Base-by-base conservation (phyloP, 1,139 yeast genomes). In the Meyerozyma elateridarum region DNA sequence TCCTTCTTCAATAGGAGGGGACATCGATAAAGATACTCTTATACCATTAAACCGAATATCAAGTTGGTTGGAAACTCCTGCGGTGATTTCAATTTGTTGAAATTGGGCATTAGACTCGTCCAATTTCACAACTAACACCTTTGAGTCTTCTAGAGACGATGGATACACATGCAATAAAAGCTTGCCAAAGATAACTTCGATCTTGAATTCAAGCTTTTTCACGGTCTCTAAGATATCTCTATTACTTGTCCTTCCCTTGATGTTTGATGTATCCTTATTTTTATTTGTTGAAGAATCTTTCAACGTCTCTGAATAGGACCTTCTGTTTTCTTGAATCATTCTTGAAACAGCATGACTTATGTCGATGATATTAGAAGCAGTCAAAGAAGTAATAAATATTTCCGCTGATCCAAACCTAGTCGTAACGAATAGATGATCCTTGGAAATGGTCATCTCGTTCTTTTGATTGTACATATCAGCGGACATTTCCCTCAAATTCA, bases 291-390 rank as follows among this genome's bases (percentile, higher is more conserved):
- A 50, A 1, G 84, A 74, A 39, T 79, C 87, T 20, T 70, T 61
- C 35, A 81, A 61, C 3, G 85, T 85, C 41, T 87, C 95, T 35
- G 70, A 73, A 48, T 88, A 87, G 0, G 93, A 81, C 4, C 75
- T 66, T 41, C 69, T 70, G 42, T 77, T 82, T 38, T 87, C 95
- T 43, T 79, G 83, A 18, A 79, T 66, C 68, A 88, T 79, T 44
- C 95, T 68, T 30, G 73, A 59, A 15, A 85, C 61, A 0, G 93
- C 78, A 37, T 80, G 81, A 47, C 76, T 73, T 29, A 91, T 79
- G 56, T 89, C 96, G 42, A 80, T 65, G 20, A 85, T 62, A 47
- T 83, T 87, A 0, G 95, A 81, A 0, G 94, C 93, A 0, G 94
- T 81, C 46, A 91, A 67, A 0, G 95, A 85, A 0, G 97, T 88